Evolutionary conservation across 345 rosid genomes (phyloP).

Genomic region (Salix exigua): DNA sequence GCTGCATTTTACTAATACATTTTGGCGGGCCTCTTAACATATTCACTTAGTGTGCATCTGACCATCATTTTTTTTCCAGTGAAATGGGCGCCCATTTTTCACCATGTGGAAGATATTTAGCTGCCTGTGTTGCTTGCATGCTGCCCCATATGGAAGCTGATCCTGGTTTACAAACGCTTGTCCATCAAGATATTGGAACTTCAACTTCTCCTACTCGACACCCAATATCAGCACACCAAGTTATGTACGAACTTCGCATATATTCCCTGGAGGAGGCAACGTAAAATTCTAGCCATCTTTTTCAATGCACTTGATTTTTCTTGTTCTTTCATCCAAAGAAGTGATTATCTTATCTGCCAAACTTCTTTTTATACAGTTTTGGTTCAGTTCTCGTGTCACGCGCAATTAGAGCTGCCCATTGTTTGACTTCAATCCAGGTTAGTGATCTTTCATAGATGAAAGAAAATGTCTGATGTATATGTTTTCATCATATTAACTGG

Average conservation of each 20-base stretch:
- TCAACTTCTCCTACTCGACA: constrained; percentile 95
- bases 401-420: constrained; percentile 92
- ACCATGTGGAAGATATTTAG: constrained; percentile 96
- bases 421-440: constrained; percentile 98
- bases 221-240: constrained; percentile 86
- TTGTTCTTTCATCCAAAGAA: constrained; percentile 3
- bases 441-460: constrained; percentile 21
- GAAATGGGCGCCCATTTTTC: constrained; percentile 99
- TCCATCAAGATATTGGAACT: constrained; percentile 64
- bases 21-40: constrained; percentile 7
- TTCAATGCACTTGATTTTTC: neutral
- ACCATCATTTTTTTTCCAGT: constrained; percentile 46
- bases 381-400: constrained; percentile 84
- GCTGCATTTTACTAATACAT: neutral
- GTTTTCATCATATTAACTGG: neutral
- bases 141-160: constrained; percentile 79
- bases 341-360: constrained; percentile 10
- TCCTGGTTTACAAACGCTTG: constrained; percentile 59
- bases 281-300: constrained; percentile 41
- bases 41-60: constrained; percentile 2
- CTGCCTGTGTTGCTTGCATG: constrained; percentile 95
- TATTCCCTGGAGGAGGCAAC: constrained; percentile 91
- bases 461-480: neutral
- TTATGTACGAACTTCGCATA: constrained; percentile 94
- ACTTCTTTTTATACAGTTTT: constrained; percentile 49